Evolutionary conservation across 2,329 filamentous ascomycete species (phyloP).

Genomic region (Parasarocladium wereldwijsianum): DNA sequence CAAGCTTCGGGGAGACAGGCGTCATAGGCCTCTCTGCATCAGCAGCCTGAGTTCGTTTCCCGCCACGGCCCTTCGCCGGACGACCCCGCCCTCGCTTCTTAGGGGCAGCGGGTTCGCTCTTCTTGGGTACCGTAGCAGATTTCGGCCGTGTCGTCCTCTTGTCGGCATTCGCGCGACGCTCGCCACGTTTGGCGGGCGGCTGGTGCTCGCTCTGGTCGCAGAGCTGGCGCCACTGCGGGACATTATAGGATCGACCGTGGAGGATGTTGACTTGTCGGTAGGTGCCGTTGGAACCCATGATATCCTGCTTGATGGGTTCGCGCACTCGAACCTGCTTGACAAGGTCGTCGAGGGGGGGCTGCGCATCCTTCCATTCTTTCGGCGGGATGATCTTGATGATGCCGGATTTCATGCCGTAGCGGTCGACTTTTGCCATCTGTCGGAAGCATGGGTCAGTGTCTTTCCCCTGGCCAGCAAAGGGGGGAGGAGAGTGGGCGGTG

Average conservation of each 20-base stretch:
- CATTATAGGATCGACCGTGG: slow-evolving; percentile 88
- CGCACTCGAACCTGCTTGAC: slow-evolving; percentile 88
- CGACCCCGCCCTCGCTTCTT: slow-evolving; percentile 23
- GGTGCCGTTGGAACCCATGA: slow-evolving; percentile 86
- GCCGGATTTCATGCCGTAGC: slow-evolving; percentile 92
- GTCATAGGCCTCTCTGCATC: slow-evolving; percentile 43
- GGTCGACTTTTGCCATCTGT: slow-evolving; percentile 69
- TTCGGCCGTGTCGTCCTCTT: slow-evolving; percentile 29
- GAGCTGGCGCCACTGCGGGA: slow-evolving; percentile 88
- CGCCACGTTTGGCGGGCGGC: slow-evolving; percentile 78
- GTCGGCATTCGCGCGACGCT: slow-evolving; percentile 51
- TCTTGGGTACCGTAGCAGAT: slow-evolving; percentile 16
- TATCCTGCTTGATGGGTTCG: slow-evolving; percentile 96
- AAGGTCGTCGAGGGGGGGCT: slow-evolving; percentile 66
- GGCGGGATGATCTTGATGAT: slow-evolving; percentile 95
- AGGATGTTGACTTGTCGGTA: slow-evolving; percentile 97
- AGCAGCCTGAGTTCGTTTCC: slow-evolving; percentile 21
- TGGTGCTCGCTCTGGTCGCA: slow-evolving; percentile 94
- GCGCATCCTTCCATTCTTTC: slow-evolving; percentile 75
- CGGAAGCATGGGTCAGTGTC: slow-evolving; percentile 6
- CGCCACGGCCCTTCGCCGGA: slow-evolving; percentile 19
- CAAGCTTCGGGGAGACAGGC: slow-evolving; percentile 37
- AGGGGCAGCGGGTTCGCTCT: slow-evolving; percentile 15
- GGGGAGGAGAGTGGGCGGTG: neutral
- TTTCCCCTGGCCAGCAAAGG: slow-evolving; percentile 17